These are phyloP conservation scores for Oryza punctata DNA, from an alignment of 176 grass and related monocot genomes.

Conservation along the genomic window DNA sequence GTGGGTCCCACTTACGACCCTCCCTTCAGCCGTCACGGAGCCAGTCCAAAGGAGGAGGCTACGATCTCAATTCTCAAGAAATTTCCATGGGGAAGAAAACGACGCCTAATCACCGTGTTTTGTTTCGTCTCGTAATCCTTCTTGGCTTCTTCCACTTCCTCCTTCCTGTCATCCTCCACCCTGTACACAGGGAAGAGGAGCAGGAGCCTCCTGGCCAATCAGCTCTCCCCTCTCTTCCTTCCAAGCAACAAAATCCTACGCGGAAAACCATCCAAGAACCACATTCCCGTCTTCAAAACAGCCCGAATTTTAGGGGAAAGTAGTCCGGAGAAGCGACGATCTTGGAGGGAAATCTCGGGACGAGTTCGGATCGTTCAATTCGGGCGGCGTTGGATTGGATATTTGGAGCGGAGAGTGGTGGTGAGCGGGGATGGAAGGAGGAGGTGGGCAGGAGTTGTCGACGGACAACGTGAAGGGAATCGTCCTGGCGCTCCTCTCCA, in stretches of 20 bases:
- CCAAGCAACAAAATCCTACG: slow-evolving; percentile 17
- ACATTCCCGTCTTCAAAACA: neutral
- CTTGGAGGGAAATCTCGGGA: slow-evolving; percentile 13
- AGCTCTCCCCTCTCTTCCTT: neutral
- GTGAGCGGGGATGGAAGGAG: slow-evolving; percentile 11
- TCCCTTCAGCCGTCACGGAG: neutral
- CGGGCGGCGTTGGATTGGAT: neutral
- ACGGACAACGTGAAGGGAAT: slow-evolving; percentile 89
- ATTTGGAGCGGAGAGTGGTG: neutral
- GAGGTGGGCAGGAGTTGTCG: slow-evolving; percentile 52
- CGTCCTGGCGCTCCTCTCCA: slow-evolving; percentile 76
- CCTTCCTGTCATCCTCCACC: neutral
- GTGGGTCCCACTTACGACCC: neutral
- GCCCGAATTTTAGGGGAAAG: neutral
- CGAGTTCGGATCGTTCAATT: neutral
- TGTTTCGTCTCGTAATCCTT: neutral
- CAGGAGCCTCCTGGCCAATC: slow-evolving; percentile 5
- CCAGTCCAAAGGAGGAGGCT: too few species aligned
- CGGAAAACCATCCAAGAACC: slow-evolving; percentile 28
- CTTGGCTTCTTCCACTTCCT: neutral
- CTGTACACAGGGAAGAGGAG: neutral
- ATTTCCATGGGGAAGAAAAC: slow-evolving; percentile 9
- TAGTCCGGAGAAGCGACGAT: neutral
- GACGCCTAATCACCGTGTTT: slow-evolving; percentile 29
- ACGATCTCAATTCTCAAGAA: neutral